A percentile compares a stretch with the other conserved stretches of the same genome.
These are phyloP conservation scores for Lactarius deliciosus DNA, from an alignment of 768 basidiomycete species.

Conservation along the genomic window DNA sequence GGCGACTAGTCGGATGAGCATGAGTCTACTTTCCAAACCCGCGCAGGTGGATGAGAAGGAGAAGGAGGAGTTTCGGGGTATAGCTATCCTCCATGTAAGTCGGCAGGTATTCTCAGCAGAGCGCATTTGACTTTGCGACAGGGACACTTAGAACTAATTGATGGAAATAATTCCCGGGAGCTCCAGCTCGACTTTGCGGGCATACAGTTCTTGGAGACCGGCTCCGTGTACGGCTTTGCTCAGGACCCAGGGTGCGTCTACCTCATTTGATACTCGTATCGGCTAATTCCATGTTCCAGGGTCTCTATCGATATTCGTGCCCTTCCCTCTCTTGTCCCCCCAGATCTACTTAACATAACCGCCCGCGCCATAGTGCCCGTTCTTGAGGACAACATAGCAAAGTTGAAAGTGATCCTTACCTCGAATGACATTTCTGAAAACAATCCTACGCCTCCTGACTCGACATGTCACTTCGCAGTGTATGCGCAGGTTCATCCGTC, in stretches of 20 bases:
- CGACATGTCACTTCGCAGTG: constrained; percentile 64
- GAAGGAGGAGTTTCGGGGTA: constrained; percentile 39
- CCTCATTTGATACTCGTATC: background rate
- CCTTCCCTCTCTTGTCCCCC: constrained; percentile 23
- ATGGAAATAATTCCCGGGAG: constrained; percentile 52
- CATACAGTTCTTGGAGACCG: constrained; percentile 69
- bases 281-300: background rate
- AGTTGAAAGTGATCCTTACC: constrained; percentile 12
- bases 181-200: constrained; percentile 74
- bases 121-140: constrained; percentile 33
- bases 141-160: constrained; percentile 72
- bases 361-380: constrained; percentile 26
- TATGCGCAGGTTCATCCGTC: constrained; percentile 64
- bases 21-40: constrained; percentile 67
- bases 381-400: constrained; percentile 19
- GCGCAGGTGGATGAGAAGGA: constrained; percentile 38
- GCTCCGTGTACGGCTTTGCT: constrained; percentile 75
- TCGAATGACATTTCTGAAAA: constrained; percentile 21
- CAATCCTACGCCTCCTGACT: constrained; percentile 35
- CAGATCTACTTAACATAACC: constrained; percentile 16
- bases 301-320: constrained; percentile 17
- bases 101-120: background rate
- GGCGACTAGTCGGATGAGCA: constrained; percentile 55
- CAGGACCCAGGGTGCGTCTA: constrained; percentile 55
- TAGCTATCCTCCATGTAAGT: constrained; percentile 67